These are phyloP conservation scores for Calonectria hawksworthii DNA, from an alignment of 2,329 filamentous ascomycete genomes.

Conservation along the genomic window DNA sequence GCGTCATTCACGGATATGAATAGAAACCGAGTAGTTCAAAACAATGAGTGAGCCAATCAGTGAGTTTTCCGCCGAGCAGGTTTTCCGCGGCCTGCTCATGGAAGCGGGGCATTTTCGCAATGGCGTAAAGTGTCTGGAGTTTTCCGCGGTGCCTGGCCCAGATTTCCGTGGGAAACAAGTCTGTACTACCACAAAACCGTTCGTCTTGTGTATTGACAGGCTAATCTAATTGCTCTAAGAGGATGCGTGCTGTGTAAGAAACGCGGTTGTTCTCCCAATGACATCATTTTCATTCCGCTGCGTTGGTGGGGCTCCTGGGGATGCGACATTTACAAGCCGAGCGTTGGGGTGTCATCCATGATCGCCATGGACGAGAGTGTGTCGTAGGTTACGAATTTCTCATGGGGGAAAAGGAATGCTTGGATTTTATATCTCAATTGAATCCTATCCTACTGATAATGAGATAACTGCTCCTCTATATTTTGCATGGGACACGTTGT, in stretches of 20 bases:
- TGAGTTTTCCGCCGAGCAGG: not conserved
- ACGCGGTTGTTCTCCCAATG: not conserved
- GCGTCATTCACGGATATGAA: no score
- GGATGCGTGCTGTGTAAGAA: not conserved
- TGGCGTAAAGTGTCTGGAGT: no score
- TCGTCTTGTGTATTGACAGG: no score
- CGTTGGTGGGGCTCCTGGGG: not conserved
- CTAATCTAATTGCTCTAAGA: no score
- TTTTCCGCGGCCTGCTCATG: not conserved
- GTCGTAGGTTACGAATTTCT: not conserved
- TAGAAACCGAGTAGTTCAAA: no score
- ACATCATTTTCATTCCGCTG: not conserved
- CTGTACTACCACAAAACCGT: no score
- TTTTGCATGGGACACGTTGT: not conserved
- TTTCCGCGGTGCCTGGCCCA: not conserved
- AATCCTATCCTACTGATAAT: not conserved
- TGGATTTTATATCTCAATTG: not conserved
- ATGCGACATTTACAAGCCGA: not conserved
- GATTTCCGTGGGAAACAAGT: not conserved
- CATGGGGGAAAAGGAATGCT: not conserved
- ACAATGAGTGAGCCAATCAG: not conserved
- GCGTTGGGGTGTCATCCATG: no score
- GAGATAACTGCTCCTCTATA: not conserved
- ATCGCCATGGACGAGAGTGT: not conserved
- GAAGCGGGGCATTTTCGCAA: not conserved